phyloP scores from a whole-genome alignment of 352 stramenopile genomes.

The Phytopythium helicoides region DNA sequence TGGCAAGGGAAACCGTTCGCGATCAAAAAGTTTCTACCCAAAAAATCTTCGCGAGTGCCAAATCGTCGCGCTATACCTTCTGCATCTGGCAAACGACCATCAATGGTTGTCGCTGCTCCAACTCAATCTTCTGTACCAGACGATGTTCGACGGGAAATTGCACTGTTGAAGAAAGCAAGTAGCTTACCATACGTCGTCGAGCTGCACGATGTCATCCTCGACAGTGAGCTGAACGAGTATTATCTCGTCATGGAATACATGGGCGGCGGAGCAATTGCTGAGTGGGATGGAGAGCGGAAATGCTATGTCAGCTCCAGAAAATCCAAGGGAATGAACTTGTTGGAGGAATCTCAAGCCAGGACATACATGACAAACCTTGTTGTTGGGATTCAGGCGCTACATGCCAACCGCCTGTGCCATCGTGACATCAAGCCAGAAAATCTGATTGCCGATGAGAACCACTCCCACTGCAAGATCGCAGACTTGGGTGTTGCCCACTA shows the following conservation, averaged over 20 bases:
- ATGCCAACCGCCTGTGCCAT: slow-evolving; percentile 73
- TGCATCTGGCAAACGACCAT: slow-evolving; percentile 11
- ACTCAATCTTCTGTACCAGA: slow-evolving; percentile 33
- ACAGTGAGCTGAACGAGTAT: slow-evolving; percentile 49
- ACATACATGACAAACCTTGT: slow-evolving; percentile 58
- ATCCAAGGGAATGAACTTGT: slow-evolving; percentile 33
- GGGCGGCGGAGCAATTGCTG: slow-evolving; percentile 72
- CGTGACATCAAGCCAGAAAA: slow-evolving; percentile 89
- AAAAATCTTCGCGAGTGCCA: slow-evolving; percentile 47
- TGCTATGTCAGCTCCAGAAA: slow-evolving; percentile 54
- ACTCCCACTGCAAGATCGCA: slow-evolving; percentile 67
- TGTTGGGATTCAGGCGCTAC: slow-evolving; percentile 69
- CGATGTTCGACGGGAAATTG: slow-evolving; percentile 67
- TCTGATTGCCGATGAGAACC: slow-evolving; percentile 59
- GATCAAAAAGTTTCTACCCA: slow-evolving; percentile 68
- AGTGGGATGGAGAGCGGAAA: slow-evolving; percentile 64
- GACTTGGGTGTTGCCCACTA: slow-evolving; percentile 83
- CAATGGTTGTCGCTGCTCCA: not conserved
- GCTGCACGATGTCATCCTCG: slow-evolving; percentile 75
- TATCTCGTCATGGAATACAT: slow-evolving; percentile 88
- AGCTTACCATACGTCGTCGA: slow-evolving; percentile 62
- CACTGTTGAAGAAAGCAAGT: slow-evolving; percentile 74
- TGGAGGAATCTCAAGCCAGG: slow-evolving; percentile 45
- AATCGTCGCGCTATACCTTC: slow-evolving; percentile 41
- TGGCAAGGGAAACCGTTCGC: slow-evolving; percentile 62